phyloP scores from a whole-genome alignment of 768 basidiomycete species.

The Lactarius vividus region DNA sequence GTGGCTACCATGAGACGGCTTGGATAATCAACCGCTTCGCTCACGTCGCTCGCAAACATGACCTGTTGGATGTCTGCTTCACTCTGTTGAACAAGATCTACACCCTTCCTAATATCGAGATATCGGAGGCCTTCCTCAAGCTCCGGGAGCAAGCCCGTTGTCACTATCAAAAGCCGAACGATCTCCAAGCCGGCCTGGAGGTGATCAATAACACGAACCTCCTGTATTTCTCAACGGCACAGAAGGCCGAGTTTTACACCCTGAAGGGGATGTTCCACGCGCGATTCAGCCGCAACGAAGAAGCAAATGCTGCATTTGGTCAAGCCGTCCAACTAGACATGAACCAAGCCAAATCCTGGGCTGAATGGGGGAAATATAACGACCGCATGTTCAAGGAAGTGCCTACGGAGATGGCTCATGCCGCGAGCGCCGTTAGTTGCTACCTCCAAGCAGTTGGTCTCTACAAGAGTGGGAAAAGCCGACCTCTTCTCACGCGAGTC shows the following conservation, averaged over 20 bases:
- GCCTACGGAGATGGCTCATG: constrained; percentile 68
- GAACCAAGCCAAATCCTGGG: constrained; percentile 94
- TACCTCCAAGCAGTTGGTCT: constrained; percentile 96
- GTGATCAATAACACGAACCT: constrained; percentile 99
- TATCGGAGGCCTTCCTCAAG: constrained; percentile 98
- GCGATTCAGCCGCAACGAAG: constrained; percentile 78
- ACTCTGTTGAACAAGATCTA: constrained; percentile 96
- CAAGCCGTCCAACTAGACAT: constrained; percentile 97
- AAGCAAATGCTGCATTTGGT: constrained; percentile 88
- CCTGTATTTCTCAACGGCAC: constrained; percentile 90
- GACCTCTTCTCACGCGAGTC: constrained; percentile 86
- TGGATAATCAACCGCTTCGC: constrained; percentile 99
- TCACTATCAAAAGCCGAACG: constrained; percentile 93
- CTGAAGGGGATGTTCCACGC: constrained; percentile 99
- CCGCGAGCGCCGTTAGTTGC: constrained; percentile 91
- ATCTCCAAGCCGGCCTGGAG: constrained; percentile 91
- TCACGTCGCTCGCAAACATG: constrained; percentile 96
- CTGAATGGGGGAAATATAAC: constrained; percentile 94
- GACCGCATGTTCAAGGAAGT: constrained; percentile 91
- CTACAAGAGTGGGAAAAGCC: constrained; percentile 91
- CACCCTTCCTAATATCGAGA: constrained; percentile 98
- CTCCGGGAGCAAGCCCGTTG: constrained; percentile 97
- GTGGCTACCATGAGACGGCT: constrained; percentile 98
- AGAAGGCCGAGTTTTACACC: constrained; percentile 98
- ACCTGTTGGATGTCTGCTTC: constrained; percentile 93